Evolutionary conservation across 2,329 filamentous ascomycete species (phyloP), one percentile per base, ranked within the genome.

Genomic region (Clonostachys byssicola): DNA sequence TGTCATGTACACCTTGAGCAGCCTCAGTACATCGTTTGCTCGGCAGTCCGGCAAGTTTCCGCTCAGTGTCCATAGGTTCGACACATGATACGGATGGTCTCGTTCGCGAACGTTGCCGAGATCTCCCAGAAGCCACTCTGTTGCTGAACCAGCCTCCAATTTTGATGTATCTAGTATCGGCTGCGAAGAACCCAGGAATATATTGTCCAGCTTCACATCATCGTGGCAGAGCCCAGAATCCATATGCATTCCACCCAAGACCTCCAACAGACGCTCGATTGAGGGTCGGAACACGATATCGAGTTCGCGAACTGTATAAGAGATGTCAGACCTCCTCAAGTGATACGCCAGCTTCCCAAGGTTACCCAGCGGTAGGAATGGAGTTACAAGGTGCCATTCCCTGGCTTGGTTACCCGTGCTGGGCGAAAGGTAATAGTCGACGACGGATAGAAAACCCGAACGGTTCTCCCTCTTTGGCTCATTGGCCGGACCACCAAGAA

Each of bases 161-260:
- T 30, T 30, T 30, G 23, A 10, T 35, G 49, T 53, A 17, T 41
- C 43, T 40, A 45, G 47, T 23, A 44, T 35, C 5, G 43, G 14
- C 20, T 40, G 34, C 17, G 20, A 12, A 4, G 49, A 51, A 2
- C 50, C 50, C 12, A 62, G 49, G 43, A 65, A 61, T 43, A 66
- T 58, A 36, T 65, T 65, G 45, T 59, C 60, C 8, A 55, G 49
- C 48, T 65, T 65, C 44, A 66, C 49, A 40, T 66, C 63, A 41
- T 65, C 62, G 46, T 65, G 61, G 38, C 62, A 65, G 3, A 64
- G 54, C 6, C 52, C 42, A 14, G 56, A 47, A 3, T 51, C 18
- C 10, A 20, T 41, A 50, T 65, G 62, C 42, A 65, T 58, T 17
- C 42, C 35, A 30, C 51, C 50, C n/a, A 64, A 52, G 1, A 54